Evolutionary conservation across 2,329 filamentous ascomycete genomes (phyloP).

Genomic region (Fusarium coicis): DNA sequence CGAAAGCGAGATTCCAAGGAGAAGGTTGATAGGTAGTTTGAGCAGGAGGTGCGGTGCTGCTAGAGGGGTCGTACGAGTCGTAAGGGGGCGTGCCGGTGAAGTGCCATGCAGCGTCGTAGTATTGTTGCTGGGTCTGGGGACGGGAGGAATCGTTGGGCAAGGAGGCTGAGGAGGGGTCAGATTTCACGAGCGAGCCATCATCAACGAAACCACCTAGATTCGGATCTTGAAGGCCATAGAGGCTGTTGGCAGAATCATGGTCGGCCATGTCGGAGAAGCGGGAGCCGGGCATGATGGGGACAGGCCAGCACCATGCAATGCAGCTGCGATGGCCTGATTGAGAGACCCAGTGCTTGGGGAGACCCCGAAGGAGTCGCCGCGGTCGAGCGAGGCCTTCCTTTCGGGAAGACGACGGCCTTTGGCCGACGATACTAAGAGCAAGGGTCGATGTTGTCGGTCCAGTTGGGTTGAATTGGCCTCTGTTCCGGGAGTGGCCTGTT

Average conservation of each 20-base stretch:
- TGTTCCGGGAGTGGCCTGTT: slow-evolving; percentile 9
- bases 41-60: slow-evolving; percentile 49
- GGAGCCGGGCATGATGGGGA: slow-evolving; percentile 44
- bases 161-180: slow-evolving; percentile 46
- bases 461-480: slow-evolving; percentile 17
- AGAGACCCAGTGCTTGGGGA: slow-evolving; percentile 37
- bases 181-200: slow-evolving; percentile 48
- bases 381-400: slow-evolving; percentile 37
- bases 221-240: slow-evolving; percentile 59
- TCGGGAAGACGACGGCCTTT: slow-evolving; percentile 34
- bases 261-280: slow-evolving; percentile 51
- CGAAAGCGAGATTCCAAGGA: slow-evolving; percentile 51
- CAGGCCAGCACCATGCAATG: slow-evolving; percentile 46
- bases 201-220: slow-evolving; percentile 51
- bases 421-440: slow-evolving; percentile 27
- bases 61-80: slow-evolving; percentile 57
- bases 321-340: slow-evolving; percentile 46
- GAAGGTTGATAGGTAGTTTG: slow-evolving; percentile 48
- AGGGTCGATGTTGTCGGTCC: slow-evolving; percentile 11
- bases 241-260: slow-evolving; percentile 53
- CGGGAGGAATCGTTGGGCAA: slow-evolving; percentile 48
- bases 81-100: slow-evolving; percentile 61
- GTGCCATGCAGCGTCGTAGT: slow-evolving; percentile 57
- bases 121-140: slow-evolving; percentile 48
- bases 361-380: slow-evolving; percentile 38